Evolutionary conservation across 106 monocot genomes (phyloP), one percentile per base, ranked within the genome.

Genomic region (Allium sativum): DNA sequence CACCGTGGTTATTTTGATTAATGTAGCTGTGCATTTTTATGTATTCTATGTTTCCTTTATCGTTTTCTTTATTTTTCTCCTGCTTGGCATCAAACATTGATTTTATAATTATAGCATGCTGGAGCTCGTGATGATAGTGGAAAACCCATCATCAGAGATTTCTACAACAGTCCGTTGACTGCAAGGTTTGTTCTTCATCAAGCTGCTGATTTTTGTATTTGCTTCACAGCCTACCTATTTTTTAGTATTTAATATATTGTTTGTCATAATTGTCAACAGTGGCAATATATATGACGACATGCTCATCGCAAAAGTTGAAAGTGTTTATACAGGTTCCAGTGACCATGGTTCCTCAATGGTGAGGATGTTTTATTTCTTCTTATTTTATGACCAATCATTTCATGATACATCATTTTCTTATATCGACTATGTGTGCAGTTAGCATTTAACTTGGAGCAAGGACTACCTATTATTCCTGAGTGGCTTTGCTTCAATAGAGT

Each of bases 91-190:
- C 31, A 31, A 31, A 31, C 31, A 31, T 31, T 31, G 31, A 31
- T 31, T 31, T 31, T 31, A 31, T 31, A 31, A 31, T 68, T 41
- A 74, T 64, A 93, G 95, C 90, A 77, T 79, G 81, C 95, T 72
- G 90, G 95, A 74, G 95, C 90, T 58, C 79, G 87, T 76, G 82
- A 87, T 80, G 95, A 90, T 60, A 79, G 77, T 72, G 95, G 95
- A 56, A 57, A 73, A 62, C 84, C 84, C 51, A 79, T 82, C 51
- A 91, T 87, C 50, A 90, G 77, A 69, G 95, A 96, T 74, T 75
- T 84, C 54, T 84, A 90, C 65, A 84, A 80, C 75, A 72, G 90
- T 62, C 90, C 84, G 58, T 82, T 96, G 58, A 96, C 90, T 62
- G 90, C 90, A 13, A 96, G 95, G 95, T 96, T 50, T 55, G 10